Evolutionary conservation across 1,139 yeast species (phyloP), one percentile per base, ranked within the genome.

Genomic region (Scheffersomyces segobiensis): DNA sequence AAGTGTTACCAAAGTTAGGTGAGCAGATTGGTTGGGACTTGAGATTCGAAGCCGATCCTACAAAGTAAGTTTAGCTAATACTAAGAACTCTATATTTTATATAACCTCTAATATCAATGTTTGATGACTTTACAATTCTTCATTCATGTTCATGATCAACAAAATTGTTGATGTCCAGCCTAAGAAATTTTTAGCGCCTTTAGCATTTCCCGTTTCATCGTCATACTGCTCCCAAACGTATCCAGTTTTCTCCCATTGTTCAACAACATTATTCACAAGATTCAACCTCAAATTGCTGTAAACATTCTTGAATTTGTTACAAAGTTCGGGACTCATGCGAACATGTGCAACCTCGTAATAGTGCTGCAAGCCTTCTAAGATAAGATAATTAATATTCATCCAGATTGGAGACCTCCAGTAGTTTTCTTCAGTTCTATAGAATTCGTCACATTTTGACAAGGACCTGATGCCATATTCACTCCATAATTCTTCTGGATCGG

Each of bases 361-460:
- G 68, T 85, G 76, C 55, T 78, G 74, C 62, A 96, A 77, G 10
- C 91, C 83, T 58, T 93, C 96, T 55, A 95, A 78, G 7, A 88
- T 79, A 72, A 95, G 78, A 69, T 92, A 93, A 75, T 96, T 96
- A 69, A 95, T 90, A 70, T 93, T 91, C 65, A 93, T 79, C 99
- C 99, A 96, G 51, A 95, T 82, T 20, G 97, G 93, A 0, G 98
- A 96, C 60, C 97, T 83, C 99, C 99, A 95, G 76, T 95, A 95
- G 72, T 95, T 88, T 67, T 96, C 99, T 10, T 83, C 95, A 0
- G 88, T 85, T 60, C 89, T 90, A 72, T 89, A 95, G 60, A 71
- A 76, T 42, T 77, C 77, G 67, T 91, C 95, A 8, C 82, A 69
- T 66, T 86, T 87, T 0, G 98, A 91, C 49, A 95, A 78, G 1